These are phyloP conservation scores for Ceratobasidium theobromae DNA, from an alignment of 1,284 basidiomycete genomes.

Conservation along the genomic window DNA sequence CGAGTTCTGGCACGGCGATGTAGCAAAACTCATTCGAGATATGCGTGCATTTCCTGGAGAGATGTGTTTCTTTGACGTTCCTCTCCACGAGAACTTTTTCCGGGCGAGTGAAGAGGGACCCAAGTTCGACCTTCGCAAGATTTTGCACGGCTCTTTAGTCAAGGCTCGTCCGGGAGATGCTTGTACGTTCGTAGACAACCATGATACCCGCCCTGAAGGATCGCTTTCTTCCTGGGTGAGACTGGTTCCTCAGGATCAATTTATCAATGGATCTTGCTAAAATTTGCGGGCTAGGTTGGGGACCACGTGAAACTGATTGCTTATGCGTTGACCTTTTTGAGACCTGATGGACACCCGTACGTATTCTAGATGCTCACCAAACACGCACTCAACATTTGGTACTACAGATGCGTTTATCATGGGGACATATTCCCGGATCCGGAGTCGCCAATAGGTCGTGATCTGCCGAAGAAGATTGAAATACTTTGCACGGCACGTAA, in stretches of 20 bases:
- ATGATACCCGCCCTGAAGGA: conserved; percentile 58
- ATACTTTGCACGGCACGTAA: conserved; percentile 51
- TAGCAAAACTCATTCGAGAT: conserved; percentile 15
- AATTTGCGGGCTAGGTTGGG: conserved; percentile 52
- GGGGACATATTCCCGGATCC: conserved; percentile 81
- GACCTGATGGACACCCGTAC: conserved; percentile 83
- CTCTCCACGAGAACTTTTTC: conserved; percentile 71
- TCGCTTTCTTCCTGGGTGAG: conserved; percentile 74
- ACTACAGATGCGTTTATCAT: conserved; percentile 80
- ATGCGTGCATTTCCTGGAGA: conserved; percentile 40
- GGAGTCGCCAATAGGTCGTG: conserved; percentile 57
- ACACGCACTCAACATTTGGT: background rate
- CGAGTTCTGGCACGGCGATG: conserved; percentile 64
- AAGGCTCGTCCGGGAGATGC: conserved; percentile 64
- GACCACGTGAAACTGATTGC: conserved; percentile 72
- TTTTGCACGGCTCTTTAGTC: conserved; percentile 61
- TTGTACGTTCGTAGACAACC: conserved; percentile 82
- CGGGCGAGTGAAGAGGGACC: conserved; percentile 59
- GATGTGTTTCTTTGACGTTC: conserved; percentile 79
- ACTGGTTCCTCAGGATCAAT: background rate
- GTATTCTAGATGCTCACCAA: conserved; percentile 40
- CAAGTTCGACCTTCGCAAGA: conserved; percentile 65
- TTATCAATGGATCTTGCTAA: background rate
- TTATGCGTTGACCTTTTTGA: conserved; percentile 85
- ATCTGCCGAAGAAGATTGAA: conserved; percentile 56